Percentiles rank a stretch among this genome's conserved stretches.
Evolutionary conservation across 2,329 filamentous ascomycete genomes (phyloP).

Genomic region (Cryoendolithus antarcticus): DNA sequence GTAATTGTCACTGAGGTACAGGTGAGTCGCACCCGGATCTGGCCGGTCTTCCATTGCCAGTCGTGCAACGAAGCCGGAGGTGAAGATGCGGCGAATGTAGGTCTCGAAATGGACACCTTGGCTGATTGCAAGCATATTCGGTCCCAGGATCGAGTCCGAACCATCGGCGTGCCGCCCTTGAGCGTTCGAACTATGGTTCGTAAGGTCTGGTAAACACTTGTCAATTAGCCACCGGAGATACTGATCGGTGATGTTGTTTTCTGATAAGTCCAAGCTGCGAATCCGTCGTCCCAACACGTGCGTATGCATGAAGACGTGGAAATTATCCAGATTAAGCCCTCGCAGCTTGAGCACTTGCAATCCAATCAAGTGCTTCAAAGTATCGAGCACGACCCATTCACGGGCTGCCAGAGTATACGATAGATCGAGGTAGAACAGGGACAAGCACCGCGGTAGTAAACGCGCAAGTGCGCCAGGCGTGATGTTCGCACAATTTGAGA

Average conservation of each 20-base stretch:
- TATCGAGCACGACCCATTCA: constrained; percentile 30
- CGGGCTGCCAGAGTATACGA: constrained; percentile 32
- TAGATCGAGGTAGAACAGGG: constrained; percentile 46
- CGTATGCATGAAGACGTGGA: constrained; percentile 40
- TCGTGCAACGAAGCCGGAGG: constrained; percentile 37
- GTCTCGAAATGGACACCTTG: constrained; percentile 39
- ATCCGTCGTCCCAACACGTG: constrained; percentile 40
- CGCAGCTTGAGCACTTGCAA: constrained; percentile 46
- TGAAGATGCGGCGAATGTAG: constrained; percentile 38
- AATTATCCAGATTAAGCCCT: constrained; percentile 41
- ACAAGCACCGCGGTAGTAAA: constrained; percentile 40
- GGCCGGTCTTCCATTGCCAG: constrained; percentile 44
- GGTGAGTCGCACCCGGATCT: constrained; percentile 45
- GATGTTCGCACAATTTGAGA: constrained; percentile 45
- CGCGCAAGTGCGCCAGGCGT: constrained; percentile 42
- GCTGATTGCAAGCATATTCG: constrained; percentile 28
- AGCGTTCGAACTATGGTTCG: constrained; percentile 3
- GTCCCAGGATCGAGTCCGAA: constrained; percentile 18
- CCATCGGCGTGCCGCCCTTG: constrained; percentile 2
- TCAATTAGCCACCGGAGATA: constrained; percentile 41
- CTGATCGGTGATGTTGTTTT: constrained; percentile 46
- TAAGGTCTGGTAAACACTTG: constrained; percentile 30
- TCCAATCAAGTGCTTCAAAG: constrained; percentile 34
- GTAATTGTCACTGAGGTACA: constrained; percentile 45
- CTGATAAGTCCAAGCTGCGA: constrained; percentile 43